Percentiles rank a stretch among this genome's conserved stretches.
Conservation (phyloP, 176 grass and related monocot genomes). For the sorghum (Sorghum bicolor) region Sorghum_bicolor_NCBIv3 NC_012879.2:59697001-59697500, state of each 20-base stretch:
- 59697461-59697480: constrained; percentile 75
- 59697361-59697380: background rate
- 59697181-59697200: background rate
- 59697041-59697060: background rate
- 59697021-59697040: background rate
- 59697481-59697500: constrained; percentile 76
- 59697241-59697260: constrained; percentile 30
- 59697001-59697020: background rate
- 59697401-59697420: background rate
- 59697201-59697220: constrained; percentile 20
- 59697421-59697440: constrained; percentile 51
- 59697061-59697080: constrained; percentile 19
- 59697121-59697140: constrained; percentile 55
- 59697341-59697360: background rate
- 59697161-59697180: constrained; percentile 35
- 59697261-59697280: constrained; percentile 51
- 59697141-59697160: constrained; percentile 60
- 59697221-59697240: constrained; percentile 40
- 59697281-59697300: constrained; percentile 78
- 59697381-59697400: background rate
- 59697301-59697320: background rate
- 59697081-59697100: constrained; percentile 5
- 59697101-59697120: constrained; percentile 48
- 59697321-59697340: background rate
- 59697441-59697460: constrained; percentile 48